Evolutionary conservation across 768 basidiomycete genomes (phyloP).

Genomic region (Hygrocybe punicea): DNA sequence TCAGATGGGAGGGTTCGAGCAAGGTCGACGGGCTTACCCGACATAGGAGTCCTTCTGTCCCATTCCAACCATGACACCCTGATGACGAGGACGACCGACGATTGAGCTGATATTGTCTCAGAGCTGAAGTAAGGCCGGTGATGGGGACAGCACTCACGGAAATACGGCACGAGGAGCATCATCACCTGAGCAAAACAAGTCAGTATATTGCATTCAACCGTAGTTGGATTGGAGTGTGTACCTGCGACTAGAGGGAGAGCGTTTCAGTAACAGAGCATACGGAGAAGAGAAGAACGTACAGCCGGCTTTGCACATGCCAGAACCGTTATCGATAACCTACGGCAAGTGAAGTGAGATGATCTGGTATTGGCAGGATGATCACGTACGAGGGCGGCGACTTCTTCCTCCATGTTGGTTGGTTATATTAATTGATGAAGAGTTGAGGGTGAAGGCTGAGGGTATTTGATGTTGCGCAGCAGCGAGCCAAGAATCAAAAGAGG

Average conservation of each 20-base stretch:
- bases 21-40: conserved; percentile 52
- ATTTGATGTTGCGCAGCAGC: neutral
- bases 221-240: conserved; percentile 24
- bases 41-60: conserved; percentile 96
- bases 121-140: conserved; percentile 4
- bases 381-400: conserved; percentile 49
- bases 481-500: neutral
- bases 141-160: conserved; percentile 59
- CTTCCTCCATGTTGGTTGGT: conserved; percentile 46
- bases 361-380: neutral
- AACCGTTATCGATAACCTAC: conserved; percentile 89
- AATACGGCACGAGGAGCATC: conserved; percentile 92
- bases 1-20: neutral
- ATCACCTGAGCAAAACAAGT: conserved; percentile 51
- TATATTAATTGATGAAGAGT: conserved; percentile 28
- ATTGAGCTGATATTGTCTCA: conserved; percentile 58
- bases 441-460: conserved; percentile 8
- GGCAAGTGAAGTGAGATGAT: neutral
- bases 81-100: conserved; percentile 91
- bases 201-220: conserved; percentile 12
- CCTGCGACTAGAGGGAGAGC: conserved; percentile 54
- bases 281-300: conserved; percentile 52
- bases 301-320: conserved; percentile 99
- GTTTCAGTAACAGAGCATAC: conserved; percentile 5
- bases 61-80: conserved; percentile 97